Evolutionary conservation across 164 flowering plant genomes (phyloP).

Genomic region (Dillenia suffruticosa): DNA sequence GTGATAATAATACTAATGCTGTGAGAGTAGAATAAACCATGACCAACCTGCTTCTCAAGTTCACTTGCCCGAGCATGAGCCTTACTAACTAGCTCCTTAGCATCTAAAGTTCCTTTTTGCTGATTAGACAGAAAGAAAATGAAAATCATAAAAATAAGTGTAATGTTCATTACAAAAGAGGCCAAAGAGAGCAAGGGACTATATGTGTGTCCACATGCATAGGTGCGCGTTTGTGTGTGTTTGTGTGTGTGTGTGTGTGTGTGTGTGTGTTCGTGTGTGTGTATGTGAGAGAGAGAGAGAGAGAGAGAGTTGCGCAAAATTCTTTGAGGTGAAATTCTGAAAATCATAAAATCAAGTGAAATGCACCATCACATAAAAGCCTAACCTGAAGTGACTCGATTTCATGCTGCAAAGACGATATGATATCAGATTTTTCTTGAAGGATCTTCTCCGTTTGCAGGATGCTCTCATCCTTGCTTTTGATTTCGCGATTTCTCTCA

Average conservation of each 20-base stretch:
- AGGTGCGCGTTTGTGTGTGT: too few species aligned
- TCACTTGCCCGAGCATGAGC: conserved; percentile 78
- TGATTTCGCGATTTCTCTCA: conserved; percentile 48
- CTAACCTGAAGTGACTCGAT: conserved; percentile 45
- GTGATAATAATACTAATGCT: background rate
- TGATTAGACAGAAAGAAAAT: conserved; percentile 10
- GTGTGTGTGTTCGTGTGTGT: too few species aligned
- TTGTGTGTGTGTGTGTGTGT: too few species aligned
- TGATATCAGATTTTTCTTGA: conserved; percentile 45
- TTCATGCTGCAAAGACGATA: conserved; percentile 49
- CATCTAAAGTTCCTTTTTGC: conserved; percentile 63
- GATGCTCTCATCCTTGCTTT: conserved; percentile 56
- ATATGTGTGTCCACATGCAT: too few species aligned
- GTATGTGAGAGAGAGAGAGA: background rate
- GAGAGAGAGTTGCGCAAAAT: too few species aligned
- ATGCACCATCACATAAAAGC: background rate
- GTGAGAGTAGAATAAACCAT: background rate
- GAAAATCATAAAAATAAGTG: background rate
- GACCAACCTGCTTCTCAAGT: conserved; percentile 70
- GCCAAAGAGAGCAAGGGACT: too few species aligned
- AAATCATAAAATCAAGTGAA: background rate
- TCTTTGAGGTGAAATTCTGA: background rate
- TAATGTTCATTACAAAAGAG: too few species aligned
- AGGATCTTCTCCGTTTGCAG: conserved; percentile 48
- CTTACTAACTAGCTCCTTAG: conserved; percentile 57